A percentile compares a stretch with the other conserved stretches of the same genome.
These are phyloP conservation scores for Aspergillus diversus DNA, from an alignment of 495 filamentous ascomycete species.

Conservation along the genomic window DNA sequence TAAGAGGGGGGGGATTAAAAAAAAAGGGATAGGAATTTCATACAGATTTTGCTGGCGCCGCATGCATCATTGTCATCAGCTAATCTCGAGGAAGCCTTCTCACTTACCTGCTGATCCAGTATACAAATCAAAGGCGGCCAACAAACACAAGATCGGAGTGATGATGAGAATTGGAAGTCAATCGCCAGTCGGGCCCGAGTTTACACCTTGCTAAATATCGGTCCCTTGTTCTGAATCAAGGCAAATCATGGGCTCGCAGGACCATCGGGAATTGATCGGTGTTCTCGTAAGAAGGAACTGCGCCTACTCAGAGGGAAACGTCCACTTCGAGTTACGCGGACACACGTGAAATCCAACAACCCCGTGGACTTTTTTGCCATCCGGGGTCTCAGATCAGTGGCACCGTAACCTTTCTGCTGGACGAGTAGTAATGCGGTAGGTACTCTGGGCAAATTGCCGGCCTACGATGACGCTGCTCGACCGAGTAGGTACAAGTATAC, in stretches of 20 bases:
- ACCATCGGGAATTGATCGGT: neutral
- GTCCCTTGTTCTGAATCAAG: neutral
- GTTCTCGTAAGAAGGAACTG: neutral
- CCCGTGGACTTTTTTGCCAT: constrained; percentile 7
- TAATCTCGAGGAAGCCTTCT: constrained; percentile 1
- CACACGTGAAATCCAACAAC: neutral
- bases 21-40: constrained; percentile 5
- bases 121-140: constrained; percentile 21
- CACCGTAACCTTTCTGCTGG: neutral
- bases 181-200: constrained; percentile 6
- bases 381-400: neutral
- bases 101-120: constrained; percentile 1
- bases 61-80: constrained; percentile 9
- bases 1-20: neutral
- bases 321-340: neutral
- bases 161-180: neutral
- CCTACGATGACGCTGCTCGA: constrained; percentile 21
- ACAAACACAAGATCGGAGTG: constrained; percentile 4
- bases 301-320: neutral
- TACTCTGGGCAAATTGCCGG: constrained; percentile 14
- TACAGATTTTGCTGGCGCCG: constrained; percentile 13
- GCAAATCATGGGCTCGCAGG: constrained; percentile 8
- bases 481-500: constrained; percentile 19
- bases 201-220: constrained; percentile 6
- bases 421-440: neutral